Evolutionary conservation across 2,329 filamentous ascomycete species (phyloP).

Genomic region (Kalmusia sp.): DNA sequence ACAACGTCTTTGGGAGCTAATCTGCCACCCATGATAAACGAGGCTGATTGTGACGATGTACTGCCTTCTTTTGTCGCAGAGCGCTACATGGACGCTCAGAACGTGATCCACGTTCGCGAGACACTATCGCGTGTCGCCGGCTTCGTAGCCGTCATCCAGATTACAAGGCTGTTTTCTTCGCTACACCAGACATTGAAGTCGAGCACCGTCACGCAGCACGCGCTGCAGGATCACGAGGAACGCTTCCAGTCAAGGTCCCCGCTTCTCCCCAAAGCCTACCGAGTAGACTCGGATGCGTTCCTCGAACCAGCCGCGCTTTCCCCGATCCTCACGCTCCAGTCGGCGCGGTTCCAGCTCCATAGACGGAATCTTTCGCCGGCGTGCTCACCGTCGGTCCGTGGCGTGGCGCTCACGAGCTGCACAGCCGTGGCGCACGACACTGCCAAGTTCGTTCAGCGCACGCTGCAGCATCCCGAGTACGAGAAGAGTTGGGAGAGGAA

Average conservation of each 20-base stretch:
- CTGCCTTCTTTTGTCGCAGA: conserved; percentile 84
- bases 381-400: conserved; percentile 70
- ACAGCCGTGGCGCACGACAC: conserved; percentile 79
- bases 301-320: conserved; percentile 78
- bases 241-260: conserved; percentile 79
- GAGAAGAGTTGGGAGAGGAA: conserved; percentile 59
- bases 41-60: conserved; percentile 84
- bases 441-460: conserved; percentile 74
- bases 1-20: conserved; percentile 81
- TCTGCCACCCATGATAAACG: conserved; percentile 81
- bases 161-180: conserved; percentile 78
- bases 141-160: conserved; percentile 79
- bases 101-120: conserved; percentile 48
- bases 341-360: conserved; percentile 83
- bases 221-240: conserved; percentile 79
- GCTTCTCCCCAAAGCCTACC: conserved; percentile 77
- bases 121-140: conserved; percentile 65
- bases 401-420: conserved; percentile 79
- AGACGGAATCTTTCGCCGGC: conserved; percentile 83
- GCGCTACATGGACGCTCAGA: conserved; percentile 69
- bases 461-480: conserved; percentile 55
- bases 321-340: conserved; percentile 79
- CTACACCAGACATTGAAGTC: conserved; percentile 75
- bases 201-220: conserved; percentile 66
- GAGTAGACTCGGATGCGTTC: conserved; percentile 68